A percentile compares a stretch with the other conserved stretches of the same genome.
phyloP scores from a whole-genome alignment of 768 basidiomycete species.

The Dictyophora rubrovolvata region DNA sequence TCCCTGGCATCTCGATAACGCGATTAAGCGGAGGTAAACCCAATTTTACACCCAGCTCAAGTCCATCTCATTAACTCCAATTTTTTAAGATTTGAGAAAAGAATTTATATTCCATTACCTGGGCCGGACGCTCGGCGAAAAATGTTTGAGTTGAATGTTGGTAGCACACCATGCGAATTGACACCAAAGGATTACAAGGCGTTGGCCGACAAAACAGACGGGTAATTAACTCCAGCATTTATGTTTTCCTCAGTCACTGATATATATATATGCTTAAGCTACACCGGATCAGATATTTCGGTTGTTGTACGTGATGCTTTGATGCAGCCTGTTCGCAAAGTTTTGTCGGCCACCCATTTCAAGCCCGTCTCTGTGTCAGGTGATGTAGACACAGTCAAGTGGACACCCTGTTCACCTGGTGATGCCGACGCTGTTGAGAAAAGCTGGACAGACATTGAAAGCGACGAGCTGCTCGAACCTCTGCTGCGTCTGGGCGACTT shows the following conservation, averaged over 20 bases:
- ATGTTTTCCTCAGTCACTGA: not conserved
- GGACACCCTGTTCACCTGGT: conserved; percentile 96
- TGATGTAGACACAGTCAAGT: conserved; percentile 36
- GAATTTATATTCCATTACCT: conserved; percentile 96
- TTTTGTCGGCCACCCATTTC: conserved; percentile 93
- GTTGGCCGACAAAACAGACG: conserved; percentile 82
- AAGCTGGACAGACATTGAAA: conserved; percentile 79
- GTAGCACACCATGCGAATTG: conserved; percentile 82
- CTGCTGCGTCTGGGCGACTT: conserved; percentile 72
- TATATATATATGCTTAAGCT: conserved; percentile 30
- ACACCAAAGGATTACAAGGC: conserved; percentile 64
- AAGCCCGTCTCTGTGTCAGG: conserved; percentile 39
- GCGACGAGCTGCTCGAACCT: conserved; percentile 87
- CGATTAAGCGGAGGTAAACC: conserved; percentile 84
- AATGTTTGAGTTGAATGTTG: conserved; percentile 97
- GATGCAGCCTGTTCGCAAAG: conserved; percentile 98
- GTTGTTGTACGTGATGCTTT: conserved; percentile 92
- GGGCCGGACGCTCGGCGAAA: conserved; percentile 82
- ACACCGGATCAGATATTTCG: conserved; percentile 91
- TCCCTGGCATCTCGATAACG: conserved; percentile 95
- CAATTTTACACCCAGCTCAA: not conserved
- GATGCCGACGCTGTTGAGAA: conserved; percentile 79
- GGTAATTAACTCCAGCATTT: conserved; percentile 28
- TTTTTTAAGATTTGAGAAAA: conserved; percentile 69
- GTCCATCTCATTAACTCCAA: not conserved